Percentiles rank a stretch among this genome's conserved stretches.
phyloP scores from a whole-genome alignment of 192 early-diverging fungal genomes.

The Ramicandelaber brevisporus region DNA sequence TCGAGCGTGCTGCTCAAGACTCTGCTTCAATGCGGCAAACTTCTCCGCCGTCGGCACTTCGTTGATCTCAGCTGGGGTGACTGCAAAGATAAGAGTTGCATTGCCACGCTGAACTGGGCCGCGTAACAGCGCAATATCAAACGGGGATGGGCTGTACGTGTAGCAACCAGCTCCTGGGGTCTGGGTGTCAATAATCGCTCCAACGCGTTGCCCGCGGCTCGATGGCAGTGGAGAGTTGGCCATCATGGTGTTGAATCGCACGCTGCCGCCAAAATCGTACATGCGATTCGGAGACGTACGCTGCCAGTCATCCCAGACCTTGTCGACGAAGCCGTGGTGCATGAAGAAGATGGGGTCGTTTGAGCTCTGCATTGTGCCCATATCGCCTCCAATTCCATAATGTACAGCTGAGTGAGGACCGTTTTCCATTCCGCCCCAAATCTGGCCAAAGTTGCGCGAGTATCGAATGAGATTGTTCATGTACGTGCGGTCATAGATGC shows the following conservation, averaged over 20 bases:
- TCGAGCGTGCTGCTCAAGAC: too few relatives aligned
- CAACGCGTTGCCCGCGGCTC: too few relatives aligned
- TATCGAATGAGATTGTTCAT: not conserved
- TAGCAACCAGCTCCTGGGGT: too few relatives aligned
- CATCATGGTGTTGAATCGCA: not conserved
- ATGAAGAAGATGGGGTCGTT: conserved; percentile 20
- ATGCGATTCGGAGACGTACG: not conserved
- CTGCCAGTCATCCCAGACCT: conserved; percentile 13
- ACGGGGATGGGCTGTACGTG: too few relatives aligned
- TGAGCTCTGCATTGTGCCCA: conserved; percentile 4
- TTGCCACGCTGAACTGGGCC: too few relatives aligned
- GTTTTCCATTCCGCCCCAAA: conserved; percentile 1
- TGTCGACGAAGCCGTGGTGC: conserved; percentile 20
- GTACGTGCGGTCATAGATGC: not conserved
- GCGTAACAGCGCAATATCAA: too few relatives aligned
- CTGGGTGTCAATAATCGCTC: too few relatives aligned
- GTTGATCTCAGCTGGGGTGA: too few relatives aligned
- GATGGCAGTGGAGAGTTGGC: too few relatives aligned
- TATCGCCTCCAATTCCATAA: conserved; percentile 2
- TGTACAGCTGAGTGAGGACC: conserved; percentile 2
- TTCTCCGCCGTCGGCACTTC: too few relatives aligned
- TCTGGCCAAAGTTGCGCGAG: not conserved
- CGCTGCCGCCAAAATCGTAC: not conserved
- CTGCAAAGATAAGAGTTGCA: too few relatives aligned
- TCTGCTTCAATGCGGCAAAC: too few relatives aligned